Evolutionary conservation across 2,329 filamentous ascomycete species (phyloP).

Genomic region (Tolypocladium tropicale): DNA sequence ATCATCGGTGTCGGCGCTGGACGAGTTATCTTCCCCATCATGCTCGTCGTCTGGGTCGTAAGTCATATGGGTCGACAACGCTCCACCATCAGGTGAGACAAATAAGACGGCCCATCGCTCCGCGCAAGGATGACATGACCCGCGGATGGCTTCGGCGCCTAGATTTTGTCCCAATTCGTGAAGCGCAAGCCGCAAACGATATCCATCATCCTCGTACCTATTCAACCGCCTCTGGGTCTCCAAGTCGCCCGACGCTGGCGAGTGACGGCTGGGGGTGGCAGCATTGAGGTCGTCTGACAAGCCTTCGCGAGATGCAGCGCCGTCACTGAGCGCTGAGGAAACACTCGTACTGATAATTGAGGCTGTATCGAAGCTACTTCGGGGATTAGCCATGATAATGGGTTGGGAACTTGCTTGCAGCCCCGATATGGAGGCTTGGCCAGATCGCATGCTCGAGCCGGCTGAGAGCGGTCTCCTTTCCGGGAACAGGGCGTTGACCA

Average conservation of each 20-base stretch:
- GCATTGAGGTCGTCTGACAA: constrained; percentile 45
- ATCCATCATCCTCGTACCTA: constrained; percentile 54
- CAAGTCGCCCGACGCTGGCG: constrained; percentile 38
- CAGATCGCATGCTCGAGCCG: constrained; percentile 54
- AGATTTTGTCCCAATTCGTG: constrained; percentile 61
- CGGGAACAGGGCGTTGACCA: constrained; percentile 78
- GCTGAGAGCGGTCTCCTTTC: constrained; percentile 56
- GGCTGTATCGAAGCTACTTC: constrained; percentile 47
- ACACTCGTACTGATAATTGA: constrained; percentile 64
- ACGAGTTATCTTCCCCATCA: constrained; percentile 56
- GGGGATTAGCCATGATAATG: constrained; percentile 48
- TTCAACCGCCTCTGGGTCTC: constrained; percentile 31
- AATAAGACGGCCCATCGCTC: constrained; percentile 79
- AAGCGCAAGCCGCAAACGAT: constrained; percentile 54
- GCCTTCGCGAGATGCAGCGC: constrained; percentile 54
- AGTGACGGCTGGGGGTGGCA: constrained; percentile 42
- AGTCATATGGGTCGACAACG: constrained; percentile 59
- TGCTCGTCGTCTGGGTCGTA: constrained; percentile 58
- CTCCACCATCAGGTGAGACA: constrained; percentile 61
- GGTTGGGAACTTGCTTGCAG: constrained; percentile 58
- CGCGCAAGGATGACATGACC: constrained; percentile 65
- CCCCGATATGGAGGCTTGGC: constrained; percentile 56
- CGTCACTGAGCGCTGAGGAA: constrained; percentile 62
- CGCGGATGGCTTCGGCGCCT: constrained; percentile 53
- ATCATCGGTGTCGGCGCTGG: constrained; percentile 48